A percentile compares a stretch with the other conserved stretches of the same genome.
Evolutionary conservation across 257 asterid genomes (phyloP).

Genomic region (Capsicum pubescens): DNA sequence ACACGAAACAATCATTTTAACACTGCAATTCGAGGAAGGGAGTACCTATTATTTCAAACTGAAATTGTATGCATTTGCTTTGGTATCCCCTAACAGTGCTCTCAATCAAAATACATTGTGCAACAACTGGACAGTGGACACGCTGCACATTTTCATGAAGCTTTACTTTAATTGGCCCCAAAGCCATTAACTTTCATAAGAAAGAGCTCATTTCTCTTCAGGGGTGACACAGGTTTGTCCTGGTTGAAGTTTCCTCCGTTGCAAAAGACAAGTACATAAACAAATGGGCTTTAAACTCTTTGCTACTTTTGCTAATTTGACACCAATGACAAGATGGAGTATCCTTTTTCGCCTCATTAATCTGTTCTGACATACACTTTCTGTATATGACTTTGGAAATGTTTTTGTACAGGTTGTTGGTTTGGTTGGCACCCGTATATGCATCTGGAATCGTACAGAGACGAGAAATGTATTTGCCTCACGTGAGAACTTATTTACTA

Average conservation of each 20-base stretch:
- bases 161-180: constrained; percentile 17
- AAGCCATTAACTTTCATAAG: neutral
- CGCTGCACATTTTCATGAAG: constrained; percentile 9
- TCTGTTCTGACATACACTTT: neutral
- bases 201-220: neutral
- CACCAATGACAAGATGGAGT: constrained; percentile 12
- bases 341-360: neutral
- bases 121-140: neutral
- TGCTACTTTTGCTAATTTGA: neutral
- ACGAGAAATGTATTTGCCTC: constrained; percentile 75
- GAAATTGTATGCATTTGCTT: neutral
- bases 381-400: neutral
- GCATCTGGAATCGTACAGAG: constrained; percentile 89
- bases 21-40: neutral
- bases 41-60: neutral
- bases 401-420: constrained; percentile 72
- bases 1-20: neutral
- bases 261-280: constrained; percentile 1
- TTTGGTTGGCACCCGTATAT: constrained; percentile 84
- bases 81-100: neutral
- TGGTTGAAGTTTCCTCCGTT: constrained; percentile 5
- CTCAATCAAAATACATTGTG: constrained; percentile 1
- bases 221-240: neutral
- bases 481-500: constrained; percentile 82
- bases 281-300: neutral